Percentiles rank a stretch among this genome's conserved stretches.
phyloP scores from a whole-genome alignment of 345 rosid species.

The Euphorbia tirucalli region DNA sequence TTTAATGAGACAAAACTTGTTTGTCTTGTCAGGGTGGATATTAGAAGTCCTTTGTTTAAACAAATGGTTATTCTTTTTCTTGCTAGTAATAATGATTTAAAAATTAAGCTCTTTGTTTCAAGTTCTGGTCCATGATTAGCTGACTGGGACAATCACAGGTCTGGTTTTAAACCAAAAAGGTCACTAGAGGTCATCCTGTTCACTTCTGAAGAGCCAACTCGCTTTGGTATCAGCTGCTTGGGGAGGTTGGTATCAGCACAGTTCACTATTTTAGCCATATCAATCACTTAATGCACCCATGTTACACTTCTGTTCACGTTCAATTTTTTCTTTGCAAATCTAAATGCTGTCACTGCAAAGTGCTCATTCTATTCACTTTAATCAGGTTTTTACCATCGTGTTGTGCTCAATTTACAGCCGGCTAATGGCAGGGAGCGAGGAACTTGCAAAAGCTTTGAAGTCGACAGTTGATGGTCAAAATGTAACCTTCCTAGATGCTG shows the following conservation, averaged over 20 bases:
- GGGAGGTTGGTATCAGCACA: conserved; percentile 60
- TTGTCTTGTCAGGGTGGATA: background rate
- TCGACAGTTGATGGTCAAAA: conserved; percentile 68
- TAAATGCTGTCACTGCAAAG: background rate
- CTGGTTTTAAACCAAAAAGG: conserved; percentile 80
- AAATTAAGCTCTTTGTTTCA: background rate
- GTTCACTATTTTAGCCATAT: background rate
- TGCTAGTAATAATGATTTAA: conserved; percentile 9
- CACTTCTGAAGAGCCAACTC: conserved; percentile 96
- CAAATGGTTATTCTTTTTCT: background rate
- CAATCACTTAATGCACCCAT: background rate
- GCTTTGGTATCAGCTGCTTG: conserved; percentile 91
- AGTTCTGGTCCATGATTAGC: conserved; percentile 12
- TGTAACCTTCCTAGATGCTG: conserved; percentile 73
- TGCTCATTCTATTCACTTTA: too few relatives aligned
- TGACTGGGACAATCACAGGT: conserved; percentile 41
- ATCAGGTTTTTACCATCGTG: conserved; percentile 13
- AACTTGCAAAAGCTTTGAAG: conserved; percentile 56
- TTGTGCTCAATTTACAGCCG: conserved; percentile 53
- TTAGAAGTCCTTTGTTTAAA: background rate
- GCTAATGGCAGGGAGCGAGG: conserved; percentile 66
- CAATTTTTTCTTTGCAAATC: conserved; percentile 7
- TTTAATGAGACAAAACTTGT: background rate
- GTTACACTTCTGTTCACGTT: background rate
- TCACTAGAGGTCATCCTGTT: conserved; percentile 80